Base-by-base conservation (phyloP, 2,329 filamentous ascomycete genomes). In the Apiospora koreana region DNA sequence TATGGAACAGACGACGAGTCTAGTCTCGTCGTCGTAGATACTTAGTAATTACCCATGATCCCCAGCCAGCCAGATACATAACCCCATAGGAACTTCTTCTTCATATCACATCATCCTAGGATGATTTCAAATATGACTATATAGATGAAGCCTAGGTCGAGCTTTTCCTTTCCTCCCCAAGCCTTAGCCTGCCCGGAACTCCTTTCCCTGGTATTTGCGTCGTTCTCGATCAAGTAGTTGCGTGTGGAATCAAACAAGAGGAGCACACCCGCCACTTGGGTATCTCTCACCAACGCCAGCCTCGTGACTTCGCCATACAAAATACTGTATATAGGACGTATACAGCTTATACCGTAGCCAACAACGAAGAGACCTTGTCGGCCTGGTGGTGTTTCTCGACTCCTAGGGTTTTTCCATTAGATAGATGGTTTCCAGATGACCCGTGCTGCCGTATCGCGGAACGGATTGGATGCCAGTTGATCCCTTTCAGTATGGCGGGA, bases 401-500 rank as follows among this genome's bases (percentile, higher is more conserved):
- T 62, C 54, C 28, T 12, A 2, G 54, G 18, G 6, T 9, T 21
- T 62, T n/a, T 38, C 28, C 28, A n/a, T n/a, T 18, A 62, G 18
- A 62, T 18, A 38, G 31, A n/a, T 5, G 10, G 18, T 38, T 12
- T 31, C 23, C 3, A 10, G 25, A 18, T 25, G 25, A 54, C 48
- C 2, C 3, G 9, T n/a, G 2, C n/a, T 38, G 2, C n/a, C 54
- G 21, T 28, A 58, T 35, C 3, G 8, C 54, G 9, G 3, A n/a
- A 38, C 41, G 28, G 31, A 12, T 35, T 9, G 6, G 9, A 3
- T 38, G 54, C 2, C 18, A 21, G 31, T 38, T 18, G 4, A 2
- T 21, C 18, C 28, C 25, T n/a, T 8, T 68, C 68, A 74, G 69
- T 76, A 69, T 65, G 78, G 80, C 45, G 81, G 81, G 72, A 84